Percentiles rank a stretch among this genome's conserved stretches.
Evolutionary conservation across 2,329 filamentous ascomycete species (phyloP).

Genomic region (Penicillium capsulatum): DNA sequence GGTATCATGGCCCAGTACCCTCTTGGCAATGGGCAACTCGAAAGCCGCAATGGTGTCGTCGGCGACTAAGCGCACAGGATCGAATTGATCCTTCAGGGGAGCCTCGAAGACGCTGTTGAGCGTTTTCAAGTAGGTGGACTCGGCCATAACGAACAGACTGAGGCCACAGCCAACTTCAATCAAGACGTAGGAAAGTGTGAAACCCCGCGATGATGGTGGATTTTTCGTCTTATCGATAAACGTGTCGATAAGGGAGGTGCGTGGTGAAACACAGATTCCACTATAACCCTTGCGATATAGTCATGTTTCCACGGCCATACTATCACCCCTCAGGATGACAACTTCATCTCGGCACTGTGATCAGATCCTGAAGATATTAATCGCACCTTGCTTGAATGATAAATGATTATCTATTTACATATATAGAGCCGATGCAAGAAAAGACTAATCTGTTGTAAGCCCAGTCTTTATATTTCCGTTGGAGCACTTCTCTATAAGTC

Average conservation of each 20-base stretch:
- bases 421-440: no score
- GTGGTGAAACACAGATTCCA: neutral
- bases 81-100: conserved; percentile 30
- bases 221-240: conserved; percentile 28
- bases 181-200: conserved; percentile 16
- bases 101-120: conserved; percentile 35
- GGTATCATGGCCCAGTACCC: conserved; percentile 37
- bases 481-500: no score
- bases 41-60: conserved; percentile 32
- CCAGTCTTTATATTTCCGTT: no score
- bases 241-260: conserved; percentile 10
- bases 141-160: conserved; percentile 23
- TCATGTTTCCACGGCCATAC: no score
- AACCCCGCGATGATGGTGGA: conserved; percentile 25
- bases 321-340: no score
- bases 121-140: conserved; percentile 25
- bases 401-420: no score
- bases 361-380: no score
- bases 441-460: no score
- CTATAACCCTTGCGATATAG: no score
- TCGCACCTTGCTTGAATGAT: no score
- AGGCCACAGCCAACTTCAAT: conserved; percentile 2
- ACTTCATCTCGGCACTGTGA: no score
- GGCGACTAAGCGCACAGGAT: conserved; percentile 34
- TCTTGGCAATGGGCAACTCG: conserved; percentile 35